Percentiles rank a stretch among this genome's conserved stretches.
These are phyloP conservation scores for Kappamyces sp. DNA, from an alignment of 192 early-diverging fungal genomes.

Conservation along the genomic window DNA sequence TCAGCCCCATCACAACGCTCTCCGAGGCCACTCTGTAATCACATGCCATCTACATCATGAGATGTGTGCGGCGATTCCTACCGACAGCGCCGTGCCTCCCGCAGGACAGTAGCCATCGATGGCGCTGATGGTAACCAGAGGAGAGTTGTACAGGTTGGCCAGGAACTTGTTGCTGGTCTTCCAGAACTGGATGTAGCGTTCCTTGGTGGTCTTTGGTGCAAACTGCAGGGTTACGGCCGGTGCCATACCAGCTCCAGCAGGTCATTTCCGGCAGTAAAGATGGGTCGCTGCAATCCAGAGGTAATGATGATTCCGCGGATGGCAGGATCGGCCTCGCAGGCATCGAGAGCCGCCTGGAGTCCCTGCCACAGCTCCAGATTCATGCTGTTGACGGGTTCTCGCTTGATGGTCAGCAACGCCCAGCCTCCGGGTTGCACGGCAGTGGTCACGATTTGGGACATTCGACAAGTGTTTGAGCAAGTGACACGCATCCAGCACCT, in stretches of 20 bases:
- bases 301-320: conserved; percentile 34
- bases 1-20: conserved; percentile 28
- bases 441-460: conserved; percentile 7
- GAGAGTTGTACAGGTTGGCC: conserved; percentile 26
- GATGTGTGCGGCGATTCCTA: no score
- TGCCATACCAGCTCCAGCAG: conserved; percentile 13
- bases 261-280: conserved; percentile 51
- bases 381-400: conserved; percentile 37
- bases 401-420: conserved; percentile 26
- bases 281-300: conserved; percentile 31
- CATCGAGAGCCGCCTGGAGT: conserved; percentile 23
- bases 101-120: conserved; percentile 45
- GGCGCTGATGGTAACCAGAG: conserved; percentile 30
- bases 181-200: conserved; percentile 39
- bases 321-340: conserved; percentile 23
- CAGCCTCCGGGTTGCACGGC: conserved; percentile 3
- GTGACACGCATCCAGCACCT: not conserved
- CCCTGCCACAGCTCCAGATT: conserved; percentile 29
- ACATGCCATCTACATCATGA: conserved; percentile 30
- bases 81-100: no score
- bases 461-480: not conserved
- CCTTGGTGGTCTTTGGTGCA: conserved; percentile 29
- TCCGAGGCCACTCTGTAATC: conserved; percentile 37
- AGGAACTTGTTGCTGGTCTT: conserved; percentile 34
- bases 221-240: conserved; percentile 34